phyloP scores from a whole-genome alignment of 1,284 basidiomycete genomes.

The Rhodotorula sp. region DNA sequence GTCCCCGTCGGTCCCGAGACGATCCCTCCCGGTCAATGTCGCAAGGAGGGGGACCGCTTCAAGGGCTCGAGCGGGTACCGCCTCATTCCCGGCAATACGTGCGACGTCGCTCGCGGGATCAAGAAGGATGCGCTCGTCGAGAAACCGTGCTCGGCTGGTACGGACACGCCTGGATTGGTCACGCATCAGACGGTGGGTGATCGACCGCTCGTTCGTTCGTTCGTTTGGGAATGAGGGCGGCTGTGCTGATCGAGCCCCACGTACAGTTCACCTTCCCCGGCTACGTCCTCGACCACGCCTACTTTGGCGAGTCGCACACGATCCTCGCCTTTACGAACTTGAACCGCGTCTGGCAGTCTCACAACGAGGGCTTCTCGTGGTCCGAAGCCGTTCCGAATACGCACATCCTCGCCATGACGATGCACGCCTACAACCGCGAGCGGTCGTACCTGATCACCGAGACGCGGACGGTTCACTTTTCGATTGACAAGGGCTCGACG shows the following conservation, averaged over 20 bases:
- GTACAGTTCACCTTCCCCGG: slow-evolving; percentile 68
- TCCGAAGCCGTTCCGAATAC: slow-evolving; percentile 51
- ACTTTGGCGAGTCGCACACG: slow-evolving; percentile 75
- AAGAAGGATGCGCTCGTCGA: slow-evolving; percentile 67
- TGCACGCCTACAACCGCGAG: slow-evolving; percentile 73
- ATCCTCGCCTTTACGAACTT: slow-evolving; percentile 79
- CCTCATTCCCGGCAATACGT: slow-evolving; percentile 89
- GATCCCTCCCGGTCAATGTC: slow-evolving; percentile 75
- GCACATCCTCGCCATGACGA: slow-evolving; percentile 69
- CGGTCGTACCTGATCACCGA: slow-evolving; percentile 87
- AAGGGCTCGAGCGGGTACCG: slow-evolving; percentile 87
- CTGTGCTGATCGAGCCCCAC: background rate
- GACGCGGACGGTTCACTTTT: slow-evolving; percentile 66
- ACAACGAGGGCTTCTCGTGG: slow-evolving; percentile 94
- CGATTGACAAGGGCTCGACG: slow-evolving; percentile 68
- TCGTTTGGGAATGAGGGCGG: background rate
- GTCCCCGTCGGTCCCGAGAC: slow-evolving; percentile 78
- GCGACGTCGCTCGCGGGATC: slow-evolving; percentile 58
- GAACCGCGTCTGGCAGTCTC: slow-evolving; percentile 82
- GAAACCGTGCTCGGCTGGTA: slow-evolving; percentile 66
- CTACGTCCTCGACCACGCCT: slow-evolving; percentile 72
- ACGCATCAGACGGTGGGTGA: slow-evolving; percentile 41
- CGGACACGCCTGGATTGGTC: slow-evolving; percentile 50
- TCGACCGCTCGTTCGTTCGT: too few species aligned
- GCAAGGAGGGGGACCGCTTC: slow-evolving; percentile 64